Evolutionary conservation across 345 rosid species (phyloP).

Genomic region (Arabis alpina): DNA sequence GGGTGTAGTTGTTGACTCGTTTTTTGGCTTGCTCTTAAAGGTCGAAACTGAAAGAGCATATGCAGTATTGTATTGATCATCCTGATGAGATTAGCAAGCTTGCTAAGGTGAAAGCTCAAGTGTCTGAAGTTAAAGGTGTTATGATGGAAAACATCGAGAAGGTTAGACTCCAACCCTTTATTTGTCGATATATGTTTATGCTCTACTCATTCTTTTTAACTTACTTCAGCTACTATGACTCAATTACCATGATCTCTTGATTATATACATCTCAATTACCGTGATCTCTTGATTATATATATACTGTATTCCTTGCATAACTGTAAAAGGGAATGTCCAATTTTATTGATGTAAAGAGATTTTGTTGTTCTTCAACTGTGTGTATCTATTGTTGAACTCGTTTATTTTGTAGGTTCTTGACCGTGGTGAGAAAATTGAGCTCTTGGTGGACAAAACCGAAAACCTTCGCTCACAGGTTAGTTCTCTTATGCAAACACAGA

Average conservation of each 20-base stretch:
- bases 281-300: too few species aligned
- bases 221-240: not conserved
- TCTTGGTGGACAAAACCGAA: constrained; percentile 95
- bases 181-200: not conserved
- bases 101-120: constrained; percentile 97
- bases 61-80: constrained; percentile 93
- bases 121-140: constrained; percentile 96
- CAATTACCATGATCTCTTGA: not conserved
- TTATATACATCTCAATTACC: too few species aligned
- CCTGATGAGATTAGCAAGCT: constrained; percentile 99
- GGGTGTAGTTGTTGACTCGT: constrained; percentile 2
- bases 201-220: not conserved
- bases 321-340: not conserved
- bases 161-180: constrained; percentile 49
- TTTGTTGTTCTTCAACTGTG: not conserved
- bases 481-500: constrained; percentile 24
- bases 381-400: not conserved
- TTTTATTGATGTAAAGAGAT: not conserved
- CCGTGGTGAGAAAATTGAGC: constrained; percentile 90
- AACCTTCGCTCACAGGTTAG: constrained; percentile 91
- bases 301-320: not conserved
- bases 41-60: constrained; percentile 87
- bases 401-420: constrained; percentile 70
- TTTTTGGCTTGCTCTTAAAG: constrained; percentile 45
- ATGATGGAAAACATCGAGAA: constrained; percentile 99